Base-by-base conservation (phyloP, 2,329 filamentous ascomycete species). In the Exophiala spinifera region DNA sequence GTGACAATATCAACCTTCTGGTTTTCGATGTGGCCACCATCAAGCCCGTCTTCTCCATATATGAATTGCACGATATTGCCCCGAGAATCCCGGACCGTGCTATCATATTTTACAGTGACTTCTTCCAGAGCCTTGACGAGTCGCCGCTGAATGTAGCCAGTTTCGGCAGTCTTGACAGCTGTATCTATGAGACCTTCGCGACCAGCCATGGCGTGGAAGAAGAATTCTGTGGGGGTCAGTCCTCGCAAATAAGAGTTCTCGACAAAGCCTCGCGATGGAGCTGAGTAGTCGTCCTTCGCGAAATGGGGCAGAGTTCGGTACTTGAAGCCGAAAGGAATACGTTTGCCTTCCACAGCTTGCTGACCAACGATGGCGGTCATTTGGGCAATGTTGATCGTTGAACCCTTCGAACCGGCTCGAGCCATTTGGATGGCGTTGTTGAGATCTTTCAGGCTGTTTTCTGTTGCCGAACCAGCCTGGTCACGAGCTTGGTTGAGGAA, bases 141-240 rank as follows among this genome's bases (percentile, higher is more conserved):
- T 79, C 95, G 91, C 75, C 94, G 89, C 74, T 99, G 95, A 62
- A 99, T 99, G 72, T 99, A 99, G 75, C 94, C 94, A 54, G 95
- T 99, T 74, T 99, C 95, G 17, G 94, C 94, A 62, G 94, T 99
- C 82, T 99, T 99, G 75, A 99, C 95, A 63, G 94, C 94, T 49
- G 94, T 99, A 81, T 99, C 94, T 65, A 99, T 99, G 51, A 99
- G 81, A 95, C 94, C 94, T 76, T 99, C 94, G 78, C 94, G 86
- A 90, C 94, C 94, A 79, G 94, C 94, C 94, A 99, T 99, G 69
- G 94, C 94, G 82, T 99, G 94, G 81, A 99, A 99, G 78, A 96
- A 99, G 76, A 99, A 99, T 65, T 99, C 94, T 1, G 89, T 87
- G 0, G 94, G 94, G 0, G 95, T 99, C 55, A 99, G 77, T 52